Evolutionary conservation across 108 stramenopile genomes (phyloP).

Genomic region (Stephanodiscus triporus): DNA sequence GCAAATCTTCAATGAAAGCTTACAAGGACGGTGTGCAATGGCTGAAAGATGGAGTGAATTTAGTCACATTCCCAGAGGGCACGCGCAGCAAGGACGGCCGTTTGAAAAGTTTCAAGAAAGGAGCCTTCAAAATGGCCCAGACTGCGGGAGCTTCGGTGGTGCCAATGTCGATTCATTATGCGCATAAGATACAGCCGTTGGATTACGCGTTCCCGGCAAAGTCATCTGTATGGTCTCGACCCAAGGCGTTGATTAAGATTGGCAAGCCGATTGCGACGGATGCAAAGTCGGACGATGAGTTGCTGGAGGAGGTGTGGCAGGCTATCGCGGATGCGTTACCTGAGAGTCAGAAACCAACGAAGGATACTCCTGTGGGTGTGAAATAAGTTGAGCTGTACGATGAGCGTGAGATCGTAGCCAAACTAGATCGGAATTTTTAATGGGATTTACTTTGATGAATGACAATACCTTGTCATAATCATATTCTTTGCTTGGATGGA

Average conservation of each 20-base stretch:
- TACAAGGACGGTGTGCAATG: slow-evolving; percentile 56
- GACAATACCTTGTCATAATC: not conserved
- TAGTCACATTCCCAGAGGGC: slow-evolving; percentile 62
- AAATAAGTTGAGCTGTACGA: not conserved
- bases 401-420: not conserved
- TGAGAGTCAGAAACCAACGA: slow-evolving; percentile 47
- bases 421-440: not conserved
- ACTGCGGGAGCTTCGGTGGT: slow-evolving; percentile 45
- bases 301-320: slow-evolving; percentile 55
- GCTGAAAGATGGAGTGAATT: slow-evolving; percentile 51
- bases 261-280: slow-evolving; percentile 53
- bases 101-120: slow-evolving; percentile 63
- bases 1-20: slow-evolving; percentile 48
- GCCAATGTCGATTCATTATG: slow-evolving; percentile 48
- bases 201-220: slow-evolving; percentile 56
- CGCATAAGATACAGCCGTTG: slow-evolving; percentile 48
- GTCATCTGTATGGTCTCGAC: slow-evolving; percentile 17
- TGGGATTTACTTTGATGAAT: no score
- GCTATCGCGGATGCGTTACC: slow-evolving; percentile 51
- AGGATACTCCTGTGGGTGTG: slow-evolving; percentile 47
- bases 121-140: slow-evolving; percentile 69
- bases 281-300: slow-evolving; percentile 49
- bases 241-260: slow-evolving; percentile 39
- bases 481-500: no score
- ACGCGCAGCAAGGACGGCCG: slow-evolving; percentile 56